Evolutionary conservation across 371 early-diverging fungal genomes (phyloP), one percentile per base, ranked within the genome.

Genomic region (Mucor indicus): DNA sequence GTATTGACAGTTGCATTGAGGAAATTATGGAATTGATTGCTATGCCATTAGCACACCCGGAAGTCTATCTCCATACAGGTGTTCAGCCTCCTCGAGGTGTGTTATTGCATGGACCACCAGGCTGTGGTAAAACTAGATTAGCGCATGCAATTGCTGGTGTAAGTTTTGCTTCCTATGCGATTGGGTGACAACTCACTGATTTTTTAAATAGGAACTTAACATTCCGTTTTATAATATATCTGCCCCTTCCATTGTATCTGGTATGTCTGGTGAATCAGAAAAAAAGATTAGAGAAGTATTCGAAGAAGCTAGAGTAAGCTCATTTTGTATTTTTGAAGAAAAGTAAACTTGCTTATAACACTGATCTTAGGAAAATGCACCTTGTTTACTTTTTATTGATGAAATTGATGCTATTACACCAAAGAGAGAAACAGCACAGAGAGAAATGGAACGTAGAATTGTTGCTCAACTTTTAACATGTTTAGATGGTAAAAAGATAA

Each of bases 331-430:
- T 9, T 13, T 25, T 33, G 11, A 13, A 13, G 15, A 2, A 1
- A 20, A 22, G n/a, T 2, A 27, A 27, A 27, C 11, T 27, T 7
- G 11, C 29, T 27, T 11, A 27, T n/a, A n/a, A n/a, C n/a, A 27
- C 6, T 37, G 13, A 7, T 1, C 24, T 13, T 15, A 56, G 62
- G 54, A 53, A 9, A 54, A 58, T 25, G 80, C 98, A 10, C 99
- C 99, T 0, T 93, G 98, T 65, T 69, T 99, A 21, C 72, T 99
- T 42, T 99, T 99, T 62, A 98, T 99, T 51, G 99, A 99, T 67
- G 99, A 99, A 69, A 98, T 99, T 43, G 99, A 99, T 66, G 96
- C 98, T 3, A 97, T 99, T 44, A 98, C 99, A n/a, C 98, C 98
- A 6, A 99, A 99, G 69, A 86, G 99, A 60, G 99, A 99, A 57